Percentiles rank a stretch among this genome's conserved stretches.
Evolutionary conservation across 345 rosid species (phyloP).

Genomic region (Linum usitatissimum): DNA sequence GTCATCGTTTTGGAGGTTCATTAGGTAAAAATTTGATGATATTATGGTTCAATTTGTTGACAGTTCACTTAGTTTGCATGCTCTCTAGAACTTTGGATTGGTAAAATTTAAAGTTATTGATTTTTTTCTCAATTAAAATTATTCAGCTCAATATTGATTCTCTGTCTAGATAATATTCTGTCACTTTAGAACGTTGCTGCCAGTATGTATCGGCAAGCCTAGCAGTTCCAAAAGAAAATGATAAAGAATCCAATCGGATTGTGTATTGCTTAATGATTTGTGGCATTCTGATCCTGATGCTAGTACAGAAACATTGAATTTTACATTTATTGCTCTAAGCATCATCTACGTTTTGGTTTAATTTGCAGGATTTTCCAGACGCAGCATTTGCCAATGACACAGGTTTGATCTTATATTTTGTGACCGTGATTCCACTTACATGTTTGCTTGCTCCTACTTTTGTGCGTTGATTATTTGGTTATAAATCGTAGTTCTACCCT

Average conservation of each 20-base stretch:
- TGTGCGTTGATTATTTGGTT: background rate
- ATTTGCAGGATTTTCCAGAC: slow-evolving; percentile 58
- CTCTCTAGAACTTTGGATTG: too few relatives aligned
- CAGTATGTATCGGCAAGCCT: background rate
- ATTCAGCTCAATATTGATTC: background rate
- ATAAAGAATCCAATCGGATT: background rate
- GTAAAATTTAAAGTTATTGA: too few relatives aligned
- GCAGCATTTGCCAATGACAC: slow-evolving; percentile 55
- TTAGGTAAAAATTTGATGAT: too few relatives aligned
- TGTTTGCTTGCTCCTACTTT: background rate
- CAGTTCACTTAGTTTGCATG: too few relatives aligned
- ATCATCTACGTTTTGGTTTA: background rate
- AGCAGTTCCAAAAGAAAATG: background rate
- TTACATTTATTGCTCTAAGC: slow-evolving; percentile 6
- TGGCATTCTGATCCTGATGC: background rate
- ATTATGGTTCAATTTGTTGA: too few relatives aligned
- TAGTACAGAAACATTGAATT: background rate
- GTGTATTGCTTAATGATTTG: too few relatives aligned
- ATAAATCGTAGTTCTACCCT: too few relatives aligned
- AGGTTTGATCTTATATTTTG: slow-evolving; percentile 34
- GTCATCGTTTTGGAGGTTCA: too few relatives aligned
- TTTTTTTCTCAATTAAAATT: too few relatives aligned
- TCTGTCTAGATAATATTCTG: background rate
- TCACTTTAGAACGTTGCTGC: background rate
- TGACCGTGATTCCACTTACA: slow-evolving; percentile 6